Conservation (phyloP, 768 basidiomycete genomes). For the Calvatia gigantea region DNA sequence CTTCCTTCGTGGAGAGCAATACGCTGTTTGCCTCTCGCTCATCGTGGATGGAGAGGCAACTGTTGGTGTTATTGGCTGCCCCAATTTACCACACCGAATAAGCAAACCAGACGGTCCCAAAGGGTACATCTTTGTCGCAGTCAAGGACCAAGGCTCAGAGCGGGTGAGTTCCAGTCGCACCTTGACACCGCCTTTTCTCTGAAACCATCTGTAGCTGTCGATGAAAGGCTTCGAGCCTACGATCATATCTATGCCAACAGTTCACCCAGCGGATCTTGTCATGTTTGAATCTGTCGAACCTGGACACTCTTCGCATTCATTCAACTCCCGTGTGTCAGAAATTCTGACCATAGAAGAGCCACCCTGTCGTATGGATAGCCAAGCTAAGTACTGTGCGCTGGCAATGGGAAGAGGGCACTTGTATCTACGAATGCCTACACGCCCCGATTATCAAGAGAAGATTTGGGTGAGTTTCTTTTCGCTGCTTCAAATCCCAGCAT, state of each 20-base stretch:
- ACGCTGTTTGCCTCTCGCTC: constrained; percentile 86
- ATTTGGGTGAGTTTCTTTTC: constrained; percentile 71
- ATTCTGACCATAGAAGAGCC: constrained; percentile 61
- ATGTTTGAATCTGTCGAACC: constrained; percentile 93
- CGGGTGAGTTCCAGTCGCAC: not conserved
- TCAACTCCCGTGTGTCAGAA: constrained; percentile 70
- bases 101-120: constrained; percentile 51
- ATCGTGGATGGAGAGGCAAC: constrained; percentile 76
- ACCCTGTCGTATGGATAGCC: constrained; percentile 89
- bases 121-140: constrained; percentile 84
- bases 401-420: constrained; percentile 82
- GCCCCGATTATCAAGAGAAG: constrained; percentile 82
- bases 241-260: constrained; percentile 39
- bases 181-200: not conserved
- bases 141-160: constrained; percentile 76
- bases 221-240: constrained; percentile 45
- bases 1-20: constrained; percentile 89
- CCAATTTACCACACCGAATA: constrained; percentile 72
- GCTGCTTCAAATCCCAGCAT: not conserved
- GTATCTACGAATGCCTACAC: constrained; percentile 79
- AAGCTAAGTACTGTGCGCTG: constrained; percentile 91
- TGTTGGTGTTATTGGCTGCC: constrained; percentile 88
- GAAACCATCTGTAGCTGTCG: constrained; percentile 36
- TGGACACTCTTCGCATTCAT: constrained; percentile 85
- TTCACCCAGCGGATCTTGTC: constrained; percentile 41